Conservation (phyloP, 2,329 filamentous ascomycete genomes). For the Rhynchosporium graminicola region DNA sequence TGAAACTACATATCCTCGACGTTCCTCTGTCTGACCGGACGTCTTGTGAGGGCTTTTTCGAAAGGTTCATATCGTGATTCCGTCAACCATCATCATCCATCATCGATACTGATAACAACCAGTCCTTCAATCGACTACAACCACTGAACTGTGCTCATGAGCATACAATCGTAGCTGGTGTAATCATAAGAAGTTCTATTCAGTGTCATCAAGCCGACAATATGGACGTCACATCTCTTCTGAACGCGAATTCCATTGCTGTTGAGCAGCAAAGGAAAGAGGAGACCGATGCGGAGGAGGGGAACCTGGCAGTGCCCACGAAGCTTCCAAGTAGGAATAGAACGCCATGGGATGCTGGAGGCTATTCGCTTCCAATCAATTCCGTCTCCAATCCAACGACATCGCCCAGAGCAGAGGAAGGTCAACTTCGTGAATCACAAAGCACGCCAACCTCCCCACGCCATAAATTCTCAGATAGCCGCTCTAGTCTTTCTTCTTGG, state of each 20-base stretch:
- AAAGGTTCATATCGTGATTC: constrained; percentile 32
- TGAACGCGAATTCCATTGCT: constrained; percentile 38
- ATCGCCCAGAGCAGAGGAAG: constrained; percentile 23
- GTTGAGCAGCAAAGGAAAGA: constrained; percentile 34
- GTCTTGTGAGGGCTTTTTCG: constrained; percentile 24
- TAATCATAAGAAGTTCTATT: neutral
- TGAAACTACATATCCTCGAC: constrained; percentile 33
- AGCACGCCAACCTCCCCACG: constrained; percentile 31
- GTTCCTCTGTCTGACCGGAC: constrained; percentile 26
- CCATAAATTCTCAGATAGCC: constrained; percentile 41
- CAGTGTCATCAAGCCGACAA: constrained; percentile 22
- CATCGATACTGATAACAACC: constrained; percentile 13
- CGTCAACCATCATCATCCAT: constrained; percentile 20
- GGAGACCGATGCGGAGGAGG: constrained; percentile 24
- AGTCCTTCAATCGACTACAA: constrained; percentile 15
- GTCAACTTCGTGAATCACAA: constrained; percentile 33
- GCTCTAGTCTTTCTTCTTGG: constrained; percentile 40
- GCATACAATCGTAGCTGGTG: constrained; percentile 4
- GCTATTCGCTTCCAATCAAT: constrained; percentile 41
- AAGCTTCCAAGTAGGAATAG: constrained; percentile 34
- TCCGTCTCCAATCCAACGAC: constrained; percentile 27
- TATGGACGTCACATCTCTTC: constrained; percentile 41
- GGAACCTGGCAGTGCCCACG: constrained; percentile 22
- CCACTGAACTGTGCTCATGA: neutral
- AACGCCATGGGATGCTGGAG: constrained; percentile 42